A percentile compares a stretch with the other conserved stretches of the same genome.
Evolutionary conservation across 306 rosid species (phyloP).

Genomic region (Fragaria vesca): DNA sequence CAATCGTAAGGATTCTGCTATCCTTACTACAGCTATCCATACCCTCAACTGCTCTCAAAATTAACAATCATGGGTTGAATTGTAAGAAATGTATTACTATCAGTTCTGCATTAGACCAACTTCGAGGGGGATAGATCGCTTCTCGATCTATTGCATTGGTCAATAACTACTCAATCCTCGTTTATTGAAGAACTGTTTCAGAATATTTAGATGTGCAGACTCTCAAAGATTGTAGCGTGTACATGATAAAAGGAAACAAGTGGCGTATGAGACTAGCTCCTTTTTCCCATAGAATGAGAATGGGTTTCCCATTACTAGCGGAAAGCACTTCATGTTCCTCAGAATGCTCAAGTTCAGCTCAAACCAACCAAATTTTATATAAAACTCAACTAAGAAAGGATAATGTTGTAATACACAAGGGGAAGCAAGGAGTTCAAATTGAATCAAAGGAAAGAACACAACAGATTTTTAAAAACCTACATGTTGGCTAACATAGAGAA

Average conservation of each 20-base stretch:
- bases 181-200: neutral
- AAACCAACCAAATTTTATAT: slow-evolving; percentile 7
- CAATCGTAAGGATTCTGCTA: too few species aligned
- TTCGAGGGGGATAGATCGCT: too few species aligned
- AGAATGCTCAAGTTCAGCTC: neutral
- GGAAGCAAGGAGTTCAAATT: slow-evolving; percentile 15
- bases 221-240: neutral
- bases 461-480: slow-evolving; percentile 25
- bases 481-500: slow-evolving; percentile 26
- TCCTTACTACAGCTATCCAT: too few species aligned
- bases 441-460: slow-evolving; percentile 21
- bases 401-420: slow-evolving; percentile 21
- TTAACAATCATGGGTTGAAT: too few species aligned
- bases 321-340: neutral
- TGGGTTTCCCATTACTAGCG: neutral
- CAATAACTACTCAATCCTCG: too few species aligned
- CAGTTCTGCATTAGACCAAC: too few species aligned
- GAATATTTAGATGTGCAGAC: neutral
- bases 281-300: neutral
- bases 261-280: neutral
- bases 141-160: too few species aligned
- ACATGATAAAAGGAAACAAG: neutral
- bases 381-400: slow-evolving; percentile 11
- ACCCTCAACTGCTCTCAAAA: too few species aligned
- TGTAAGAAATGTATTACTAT: too few species aligned